phyloP scores from a whole-genome alignment of 495 filamentous ascomycete genomes.

The Peziza echinospora region DNA sequence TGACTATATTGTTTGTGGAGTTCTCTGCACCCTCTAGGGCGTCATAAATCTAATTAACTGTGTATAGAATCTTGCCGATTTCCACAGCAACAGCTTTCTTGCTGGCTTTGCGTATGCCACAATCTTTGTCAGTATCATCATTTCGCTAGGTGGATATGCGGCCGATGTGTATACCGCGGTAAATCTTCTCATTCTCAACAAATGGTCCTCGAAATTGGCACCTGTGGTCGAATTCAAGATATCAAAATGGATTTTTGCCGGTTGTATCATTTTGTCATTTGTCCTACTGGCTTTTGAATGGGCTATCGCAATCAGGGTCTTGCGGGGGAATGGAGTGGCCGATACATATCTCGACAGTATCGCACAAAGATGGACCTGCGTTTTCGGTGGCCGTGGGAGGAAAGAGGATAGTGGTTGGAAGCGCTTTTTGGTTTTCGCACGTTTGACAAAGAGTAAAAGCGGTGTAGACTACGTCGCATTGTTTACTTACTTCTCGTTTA shows the following conservation, averaged over 20 bases:
- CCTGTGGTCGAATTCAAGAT: slow-evolving; percentile 46
- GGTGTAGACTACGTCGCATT: slow-evolving; percentile 78
- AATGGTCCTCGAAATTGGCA: slow-evolving; percentile 33
- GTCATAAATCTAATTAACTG: slow-evolving; percentile 1
- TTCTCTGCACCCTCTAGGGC: neutral
- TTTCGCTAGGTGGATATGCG: slow-evolving; percentile 65
- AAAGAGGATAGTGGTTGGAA: slow-evolving; percentile 42
- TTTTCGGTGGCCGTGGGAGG: slow-evolving; percentile 40
- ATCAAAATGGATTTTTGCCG: slow-evolving; percentile 75
- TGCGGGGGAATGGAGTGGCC: slow-evolving; percentile 65
- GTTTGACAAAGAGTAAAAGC: slow-evolving; percentile 77
- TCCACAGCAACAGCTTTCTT: slow-evolving; percentile 58
- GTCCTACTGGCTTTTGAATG: slow-evolving; percentile 55
- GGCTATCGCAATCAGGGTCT: slow-evolving; percentile 52
- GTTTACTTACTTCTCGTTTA: slow-evolving; percentile 85
- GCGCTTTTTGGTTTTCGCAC: slow-evolving; percentile 78
- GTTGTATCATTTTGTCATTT: slow-evolving; percentile 72
- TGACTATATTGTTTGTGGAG: slow-evolving; percentile 63
- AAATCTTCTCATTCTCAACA: slow-evolving; percentile 65
- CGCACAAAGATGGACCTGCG: slow-evolving; percentile 59
- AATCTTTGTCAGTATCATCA: slow-evolving; percentile 54
- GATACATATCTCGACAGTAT: slow-evolving; percentile 76
- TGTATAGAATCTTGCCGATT: slow-evolving; percentile 67
- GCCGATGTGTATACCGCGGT: slow-evolving; percentile 85
- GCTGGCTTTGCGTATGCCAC: slow-evolving; percentile 62